A percentile compares a stretch with the other conserved stretches of the same genome.
Conservation (phyloP, 2,329 filamentous ascomycete species). For the Alternaria postmessia region DNA sequence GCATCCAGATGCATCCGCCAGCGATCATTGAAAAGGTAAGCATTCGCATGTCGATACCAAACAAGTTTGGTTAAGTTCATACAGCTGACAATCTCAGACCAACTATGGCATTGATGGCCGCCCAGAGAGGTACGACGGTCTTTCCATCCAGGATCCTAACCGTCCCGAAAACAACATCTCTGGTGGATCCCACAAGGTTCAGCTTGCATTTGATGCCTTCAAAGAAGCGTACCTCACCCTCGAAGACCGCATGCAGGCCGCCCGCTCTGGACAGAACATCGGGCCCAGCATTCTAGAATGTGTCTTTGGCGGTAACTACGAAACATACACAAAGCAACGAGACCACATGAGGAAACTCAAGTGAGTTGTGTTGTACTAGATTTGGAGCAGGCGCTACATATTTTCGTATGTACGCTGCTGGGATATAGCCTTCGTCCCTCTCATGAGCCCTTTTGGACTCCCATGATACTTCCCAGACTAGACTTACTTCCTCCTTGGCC, state of each 20-base stretch:
- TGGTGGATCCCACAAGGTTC: slow-evolving; percentile 78
- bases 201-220: slow-evolving; percentile 74
- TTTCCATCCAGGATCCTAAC: slow-evolving; percentile 94
- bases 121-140: slow-evolving; percentile 59
- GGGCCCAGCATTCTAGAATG: slow-evolving; percentile 70
- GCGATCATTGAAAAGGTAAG: slow-evolving; percentile 79
- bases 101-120: slow-evolving; percentile 41
- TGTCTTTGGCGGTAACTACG: slow-evolving; percentile 81
- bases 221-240: slow-evolving; percentile 53
- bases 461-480: not conserved
- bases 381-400: slow-evolving; percentile 3
- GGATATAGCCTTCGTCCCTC: not conserved
- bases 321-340: slow-evolving; percentile 74
- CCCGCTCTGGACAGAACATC: slow-evolving; percentile 25
- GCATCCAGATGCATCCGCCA: slow-evolving; percentile 76
- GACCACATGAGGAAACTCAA: slow-evolving; percentile 60
- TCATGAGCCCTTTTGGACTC: not conserved
- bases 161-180: slow-evolving; percentile 86
- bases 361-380: slow-evolving; percentile 32
- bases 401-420: not conserved
- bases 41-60: slow-evolving; percentile 13
- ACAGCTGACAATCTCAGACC: slow-evolving; percentile 26
- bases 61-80: not conserved
- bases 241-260: slow-evolving; percentile 62
- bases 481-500: not conserved